These are phyloP conservation scores for Didymella glomerata DNA, from an alignment of 2,329 filamentous ascomycete genomes.

Conservation along the genomic window DNA sequence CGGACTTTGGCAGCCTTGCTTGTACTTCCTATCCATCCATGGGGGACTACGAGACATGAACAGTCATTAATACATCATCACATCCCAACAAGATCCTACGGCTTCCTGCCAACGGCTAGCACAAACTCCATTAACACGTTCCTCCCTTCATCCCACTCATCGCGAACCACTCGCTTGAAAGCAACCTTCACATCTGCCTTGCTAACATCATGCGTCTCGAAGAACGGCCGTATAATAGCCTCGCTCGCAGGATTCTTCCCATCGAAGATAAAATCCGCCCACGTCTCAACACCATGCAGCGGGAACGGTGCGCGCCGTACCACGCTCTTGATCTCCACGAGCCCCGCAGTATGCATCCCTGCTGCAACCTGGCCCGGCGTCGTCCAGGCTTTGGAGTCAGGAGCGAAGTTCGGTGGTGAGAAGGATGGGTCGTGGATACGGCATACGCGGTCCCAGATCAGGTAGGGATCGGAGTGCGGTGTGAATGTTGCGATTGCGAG, in stretches of 20 bases:
- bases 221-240: neutral
- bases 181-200: neutral
- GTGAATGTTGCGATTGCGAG: neutral
- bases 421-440: neutral
- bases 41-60: neutral
- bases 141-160: neutral
- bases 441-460: neutral
- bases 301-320: neutral
- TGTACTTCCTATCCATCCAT: too few relatives aligned
- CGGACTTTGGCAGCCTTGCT: neutral
- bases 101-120: neutral
- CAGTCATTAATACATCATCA: neutral
- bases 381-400: neutral
- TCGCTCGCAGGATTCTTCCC: neutral
- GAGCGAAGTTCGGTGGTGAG: neutral
- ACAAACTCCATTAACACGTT: neutral
- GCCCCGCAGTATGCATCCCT: neutral
- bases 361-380: neutral
- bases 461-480: neutral
- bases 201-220: neutral
- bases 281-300: neutral
- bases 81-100: too few relatives aligned
- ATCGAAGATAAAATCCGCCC: neutral
- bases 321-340: neutral
- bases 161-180: neutral